Percentiles rank a stretch among this genome's conserved stretches.
phyloP scores from a whole-genome alignment of 306 rosid species.

The Rubus idaeus region DNA sequence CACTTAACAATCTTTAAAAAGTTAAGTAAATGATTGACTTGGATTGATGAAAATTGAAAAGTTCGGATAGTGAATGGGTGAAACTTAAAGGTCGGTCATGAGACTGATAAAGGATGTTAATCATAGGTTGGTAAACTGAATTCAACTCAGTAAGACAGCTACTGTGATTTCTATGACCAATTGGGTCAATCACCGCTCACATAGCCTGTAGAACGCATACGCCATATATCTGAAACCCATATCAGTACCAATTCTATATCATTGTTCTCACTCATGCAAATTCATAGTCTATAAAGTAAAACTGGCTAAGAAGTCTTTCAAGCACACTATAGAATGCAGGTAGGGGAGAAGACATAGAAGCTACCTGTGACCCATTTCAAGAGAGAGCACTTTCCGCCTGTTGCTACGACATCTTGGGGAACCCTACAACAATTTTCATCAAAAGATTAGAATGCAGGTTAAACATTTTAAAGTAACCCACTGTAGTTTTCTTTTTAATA shows the following conservation, averaged over 20 bases:
- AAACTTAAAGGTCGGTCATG: too few relatives aligned
- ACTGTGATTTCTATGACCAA: not conserved
- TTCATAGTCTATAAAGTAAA: not conserved
- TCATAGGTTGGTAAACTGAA: too few relatives aligned
- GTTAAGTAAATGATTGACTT: too few relatives aligned
- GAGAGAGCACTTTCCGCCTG: slow-evolving; percentile 85
- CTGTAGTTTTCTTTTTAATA: not conserved
- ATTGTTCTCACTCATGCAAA: too few relatives aligned
- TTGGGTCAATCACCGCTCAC: not conserved
- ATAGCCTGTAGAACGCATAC: too few relatives aligned
- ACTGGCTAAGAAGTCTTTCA: not conserved
- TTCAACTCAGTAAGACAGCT: not conserved
- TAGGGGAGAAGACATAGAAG: slow-evolving; percentile 9
- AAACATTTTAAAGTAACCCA: not conserved
- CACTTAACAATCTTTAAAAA: too few relatives aligned
- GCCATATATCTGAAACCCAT: too few relatives aligned
- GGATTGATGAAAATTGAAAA: too few relatives aligned
- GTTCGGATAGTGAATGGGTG: too few relatives aligned
- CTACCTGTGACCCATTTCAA: slow-evolving; percentile 90
- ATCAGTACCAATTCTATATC: too few relatives aligned
- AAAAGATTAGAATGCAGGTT: slow-evolving; percentile 13
- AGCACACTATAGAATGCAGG: not conserved
- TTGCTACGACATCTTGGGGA: slow-evolving; percentile 93
- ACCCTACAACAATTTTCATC: slow-evolving; percentile 50
- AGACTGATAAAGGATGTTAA: too few relatives aligned